Evolutionary conservation across 2,329 filamentous ascomycete genomes (phyloP).

Genomic region (Venturiaceae sp.): DNA sequence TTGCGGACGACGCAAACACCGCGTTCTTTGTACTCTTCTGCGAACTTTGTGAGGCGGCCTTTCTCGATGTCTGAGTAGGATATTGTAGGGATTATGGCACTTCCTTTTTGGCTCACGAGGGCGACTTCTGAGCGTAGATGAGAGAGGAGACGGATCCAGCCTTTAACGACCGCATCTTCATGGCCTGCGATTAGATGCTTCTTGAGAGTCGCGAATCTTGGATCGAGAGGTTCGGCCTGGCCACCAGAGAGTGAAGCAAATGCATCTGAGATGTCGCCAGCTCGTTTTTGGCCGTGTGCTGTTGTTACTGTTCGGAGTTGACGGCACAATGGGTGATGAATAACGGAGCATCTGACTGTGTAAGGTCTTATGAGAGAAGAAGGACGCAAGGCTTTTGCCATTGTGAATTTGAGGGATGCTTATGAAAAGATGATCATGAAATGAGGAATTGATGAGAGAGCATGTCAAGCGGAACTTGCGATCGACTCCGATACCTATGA

Average conservation of each 20-base stretch:
- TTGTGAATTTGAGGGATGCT: too few relatives aligned
- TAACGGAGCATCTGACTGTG: neutral
- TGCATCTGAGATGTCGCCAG: conserved; percentile 40
- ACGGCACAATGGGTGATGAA: neutral
- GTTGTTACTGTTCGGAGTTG: conserved; percentile 19
- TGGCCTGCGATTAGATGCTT: conserved; percentile 31
- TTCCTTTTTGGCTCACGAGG: conserved; percentile 30
- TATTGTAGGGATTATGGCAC: conserved; percentile 35
- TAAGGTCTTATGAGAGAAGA: neutral
- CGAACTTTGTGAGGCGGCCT: conserved; percentile 43
- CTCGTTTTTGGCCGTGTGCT: conserved; percentile 25
- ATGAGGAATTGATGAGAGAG: neutral
- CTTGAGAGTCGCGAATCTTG: conserved; percentile 37
- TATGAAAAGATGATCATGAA: neutral
- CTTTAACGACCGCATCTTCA: conserved; percentile 36
- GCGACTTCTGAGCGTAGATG: conserved; percentile 34
- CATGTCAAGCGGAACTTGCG: neutral
- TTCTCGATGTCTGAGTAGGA: conserved; percentile 33
- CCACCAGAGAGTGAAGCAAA: conserved; percentile 40
- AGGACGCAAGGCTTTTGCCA: neutral
- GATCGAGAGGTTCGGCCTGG: conserved; percentile 25
- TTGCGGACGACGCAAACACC: conserved; percentile 38
- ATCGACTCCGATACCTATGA: neutral
- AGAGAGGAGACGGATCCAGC: conserved; percentile 36
- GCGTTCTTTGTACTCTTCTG: conserved; percentile 47